Evolutionary conservation across 2,329 filamentous ascomycete species (phyloP).

Genomic region (Gremmenia infestans): DNA sequence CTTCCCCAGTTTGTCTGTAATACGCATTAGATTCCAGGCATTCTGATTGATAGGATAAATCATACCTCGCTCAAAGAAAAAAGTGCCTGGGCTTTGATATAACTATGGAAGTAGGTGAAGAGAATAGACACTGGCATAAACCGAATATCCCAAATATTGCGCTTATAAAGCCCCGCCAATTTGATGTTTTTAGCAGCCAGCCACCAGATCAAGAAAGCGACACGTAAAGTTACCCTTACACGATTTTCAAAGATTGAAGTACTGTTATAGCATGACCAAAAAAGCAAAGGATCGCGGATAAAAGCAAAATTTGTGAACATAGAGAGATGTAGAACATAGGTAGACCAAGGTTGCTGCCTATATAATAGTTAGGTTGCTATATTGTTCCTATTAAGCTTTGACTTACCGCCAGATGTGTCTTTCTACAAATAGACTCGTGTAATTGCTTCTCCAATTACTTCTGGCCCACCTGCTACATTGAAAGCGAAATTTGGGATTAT

Average conservation of each 20-base stretch:
- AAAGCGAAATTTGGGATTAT: constrained; percentile 78
- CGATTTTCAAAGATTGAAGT: constrained; percentile 54
- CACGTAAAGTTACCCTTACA: constrained; percentile 47
- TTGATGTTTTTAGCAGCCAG: constrained; percentile 88
- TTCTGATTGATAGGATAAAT: no score
- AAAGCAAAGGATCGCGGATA: constrained; percentile 61
- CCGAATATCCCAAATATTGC: constrained; percentile 72
- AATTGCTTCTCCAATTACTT: constrained; percentile 94
- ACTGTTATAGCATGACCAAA: constrained; percentile 64
- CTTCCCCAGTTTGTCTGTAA: no score
- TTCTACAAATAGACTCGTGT: constrained; percentile 79
- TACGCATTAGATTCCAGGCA: no score
- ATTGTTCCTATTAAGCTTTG: no score
- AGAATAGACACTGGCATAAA: constrained; percentile 51
- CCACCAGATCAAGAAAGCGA: constrained; percentile 65
- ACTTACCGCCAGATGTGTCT: constrained; percentile 62
- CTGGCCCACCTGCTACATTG: constrained; percentile 90
- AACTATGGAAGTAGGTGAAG: constrained; percentile 52
- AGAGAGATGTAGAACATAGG: constrained; percentile 82
- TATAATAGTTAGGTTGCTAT: neutral
- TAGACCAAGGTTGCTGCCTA: constrained; percentile 76
- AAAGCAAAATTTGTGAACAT: constrained; percentile 72
- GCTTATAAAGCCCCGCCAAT: constrained; percentile 75
- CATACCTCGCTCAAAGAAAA: neutral
- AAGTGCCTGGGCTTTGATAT: constrained; percentile 42